phyloP scores from a whole-genome alignment of 345 rosid species.

The Camelina laxa region DNA sequence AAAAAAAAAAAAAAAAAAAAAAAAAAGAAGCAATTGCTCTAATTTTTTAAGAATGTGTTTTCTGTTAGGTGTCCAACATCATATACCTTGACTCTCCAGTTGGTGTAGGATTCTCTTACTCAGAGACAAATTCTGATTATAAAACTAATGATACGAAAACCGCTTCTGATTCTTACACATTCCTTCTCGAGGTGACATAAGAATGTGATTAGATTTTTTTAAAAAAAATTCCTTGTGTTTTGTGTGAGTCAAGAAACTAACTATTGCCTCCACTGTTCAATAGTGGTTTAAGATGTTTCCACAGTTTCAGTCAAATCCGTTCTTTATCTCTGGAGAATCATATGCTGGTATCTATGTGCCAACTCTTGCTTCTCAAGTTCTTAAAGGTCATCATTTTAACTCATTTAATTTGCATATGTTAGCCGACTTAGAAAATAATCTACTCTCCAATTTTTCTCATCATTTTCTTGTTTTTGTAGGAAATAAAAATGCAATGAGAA shows the following conservation, averaged over 20 bases:
- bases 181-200: slow-evolving; percentile 67
- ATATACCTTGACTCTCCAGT: slow-evolving; percentile 89
- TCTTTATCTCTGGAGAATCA: slow-evolving; percentile 89
- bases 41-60: not conserved
- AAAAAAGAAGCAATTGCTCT: not conserved
- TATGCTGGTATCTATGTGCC: slow-evolving; percentile 94
- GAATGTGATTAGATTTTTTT: not conserved
- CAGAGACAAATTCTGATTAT: slow-evolving; percentile 62
- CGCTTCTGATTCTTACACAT: slow-evolving; percentile 70
- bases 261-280: slow-evolving; percentile 1
- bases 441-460: not conserved
- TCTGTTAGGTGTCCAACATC: slow-evolving; percentile 69
- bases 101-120: slow-evolving; percentile 88
- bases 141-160: slow-evolving; percentile 64
- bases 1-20: too few relatives aligned
- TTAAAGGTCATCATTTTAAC: slow-evolving; percentile 54
- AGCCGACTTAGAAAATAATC: not conserved
- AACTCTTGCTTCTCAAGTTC: slow-evolving; percentile 73
- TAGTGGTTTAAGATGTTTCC: slow-evolving; percentile 90
- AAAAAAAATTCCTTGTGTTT: not conserved
- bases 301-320: slow-evolving; percentile 78
- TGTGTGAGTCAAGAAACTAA: slow-evolving; percentile 8
- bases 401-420: slow-evolving; percentile 1
- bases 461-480: slow-evolving; percentile 48
- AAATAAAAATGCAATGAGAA: slow-evolving; percentile 44